Evolutionary conservation across 345 rosid species (phyloP).

Genomic region (Stellera chamaejasme): DNA sequence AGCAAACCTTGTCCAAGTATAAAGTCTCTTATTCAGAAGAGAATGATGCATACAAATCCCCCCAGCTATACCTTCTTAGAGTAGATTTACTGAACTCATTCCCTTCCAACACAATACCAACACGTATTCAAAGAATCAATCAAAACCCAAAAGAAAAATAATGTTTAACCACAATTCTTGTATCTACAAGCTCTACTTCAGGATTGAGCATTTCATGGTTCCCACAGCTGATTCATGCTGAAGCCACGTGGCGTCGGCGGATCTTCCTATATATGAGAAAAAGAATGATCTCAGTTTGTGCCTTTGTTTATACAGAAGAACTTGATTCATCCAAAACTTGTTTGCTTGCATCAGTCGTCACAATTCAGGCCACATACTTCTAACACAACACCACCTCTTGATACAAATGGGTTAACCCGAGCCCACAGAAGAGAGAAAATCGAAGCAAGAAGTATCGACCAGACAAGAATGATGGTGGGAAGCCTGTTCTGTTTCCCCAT

Average conservation of each 20-base stretch:
- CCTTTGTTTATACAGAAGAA: constrained; percentile 6
- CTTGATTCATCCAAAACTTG: constrained; percentile 4
- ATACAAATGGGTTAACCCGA: constrained; percentile 42
- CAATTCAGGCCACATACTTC: constrained; percentile 55
- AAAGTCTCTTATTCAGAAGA: constrained; percentile 8
- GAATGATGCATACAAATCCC: neutral
- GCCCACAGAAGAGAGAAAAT: constrained; percentile 59
- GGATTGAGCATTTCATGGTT: neutral
- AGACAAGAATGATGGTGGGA: constrained; percentile 55
- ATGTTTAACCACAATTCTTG: constrained; percentile 7
- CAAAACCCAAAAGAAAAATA: constrained; percentile 8
- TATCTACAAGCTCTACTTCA: constrained; percentile 20
- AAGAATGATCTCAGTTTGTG: constrained; percentile 1
- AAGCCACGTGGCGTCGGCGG: neutral
- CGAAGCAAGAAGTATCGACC: constrained; percentile 60
- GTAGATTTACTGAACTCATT: constrained; percentile 12
- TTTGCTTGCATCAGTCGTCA: constrained; percentile 11
- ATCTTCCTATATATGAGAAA: constrained; percentile 10
- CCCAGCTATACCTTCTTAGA: neutral
- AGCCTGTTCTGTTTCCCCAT: constrained; percentile 51
- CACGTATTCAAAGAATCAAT: constrained; percentile 17
- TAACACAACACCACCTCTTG: constrained; percentile 35
- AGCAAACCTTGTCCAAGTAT: neutral
- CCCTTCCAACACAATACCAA: constrained; percentile 17
- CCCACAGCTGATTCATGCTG: constrained; percentile 9